These are phyloP conservation scores for Filobasidium wieringae DNA, from an alignment of 768 basidiomycete species.

Conservation along the genomic window DNA sequence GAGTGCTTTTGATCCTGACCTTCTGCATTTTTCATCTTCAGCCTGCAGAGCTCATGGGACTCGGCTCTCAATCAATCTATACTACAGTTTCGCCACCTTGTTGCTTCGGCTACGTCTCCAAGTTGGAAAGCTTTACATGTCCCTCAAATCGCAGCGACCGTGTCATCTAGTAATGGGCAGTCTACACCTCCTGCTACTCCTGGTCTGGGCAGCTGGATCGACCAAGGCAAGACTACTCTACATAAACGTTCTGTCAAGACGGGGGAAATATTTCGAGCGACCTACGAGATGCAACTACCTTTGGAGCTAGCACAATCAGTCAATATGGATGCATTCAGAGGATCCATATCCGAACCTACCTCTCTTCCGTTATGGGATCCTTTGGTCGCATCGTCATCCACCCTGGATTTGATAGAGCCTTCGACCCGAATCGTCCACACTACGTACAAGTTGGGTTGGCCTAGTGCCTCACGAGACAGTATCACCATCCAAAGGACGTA, in stretches of 20 bases:
- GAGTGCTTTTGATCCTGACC: neutral
- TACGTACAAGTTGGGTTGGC: conserved; percentile 89
- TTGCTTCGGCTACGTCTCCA: conserved; percentile 3
- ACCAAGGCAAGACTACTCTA: conserved; percentile 41
- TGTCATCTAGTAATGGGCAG: neutral
- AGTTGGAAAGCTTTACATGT: neutral
- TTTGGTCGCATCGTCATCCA: conserved; percentile 69
- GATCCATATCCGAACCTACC: conserved; percentile 75
- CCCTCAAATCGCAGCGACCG: neutral
- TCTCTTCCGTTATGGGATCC: conserved; percentile 76
- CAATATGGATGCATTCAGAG: conserved; percentile 56
- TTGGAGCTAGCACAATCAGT: conserved; percentile 54
- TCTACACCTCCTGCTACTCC: neutral
- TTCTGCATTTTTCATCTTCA: neutral
- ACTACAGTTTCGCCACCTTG: conserved; percentile 6
- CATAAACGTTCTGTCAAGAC: conserved; percentile 59
- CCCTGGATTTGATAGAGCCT: conserved; percentile 76
- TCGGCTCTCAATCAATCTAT: conserved; percentile 1
- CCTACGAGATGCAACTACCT: conserved; percentile 61
- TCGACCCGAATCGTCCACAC: conserved; percentile 77
- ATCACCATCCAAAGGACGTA: conserved; percentile 84
- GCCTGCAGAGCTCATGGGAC: conserved; percentile 14
- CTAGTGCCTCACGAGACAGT: conserved; percentile 86
- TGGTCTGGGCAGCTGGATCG: neutral
- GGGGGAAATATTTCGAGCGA: conserved; percentile 70